Conservation (phyloP, 176 grass and related monocot genomes). For the Zoysia pacifica region DNA sequence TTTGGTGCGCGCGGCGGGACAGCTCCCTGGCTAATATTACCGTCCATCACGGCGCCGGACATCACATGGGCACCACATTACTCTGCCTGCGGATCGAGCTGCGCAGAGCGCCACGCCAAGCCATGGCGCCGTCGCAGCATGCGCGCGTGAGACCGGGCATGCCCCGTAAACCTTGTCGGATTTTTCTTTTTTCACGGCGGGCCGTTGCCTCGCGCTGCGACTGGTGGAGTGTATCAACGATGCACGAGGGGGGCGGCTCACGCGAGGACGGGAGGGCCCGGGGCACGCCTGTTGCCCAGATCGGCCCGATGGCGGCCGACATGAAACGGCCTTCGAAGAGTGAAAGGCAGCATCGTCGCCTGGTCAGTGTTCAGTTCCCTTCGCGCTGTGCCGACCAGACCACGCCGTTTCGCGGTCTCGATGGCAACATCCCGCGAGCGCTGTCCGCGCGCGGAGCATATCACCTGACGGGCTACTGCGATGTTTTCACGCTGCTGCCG, state of each 20-base stretch:
- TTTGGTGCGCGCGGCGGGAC: no score
- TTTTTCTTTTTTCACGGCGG: background rate
- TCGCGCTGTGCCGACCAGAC: no score
- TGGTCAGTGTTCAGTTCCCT: no score
- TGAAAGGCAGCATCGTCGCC: background rate
- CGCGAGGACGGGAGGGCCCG: background rate
- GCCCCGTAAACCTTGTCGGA: background rate
- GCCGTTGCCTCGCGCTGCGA: no score
- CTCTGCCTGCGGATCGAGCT: background rate
- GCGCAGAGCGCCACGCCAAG: background rate
- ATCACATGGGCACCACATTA: conserved; percentile 31
- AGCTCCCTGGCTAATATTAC: background rate
- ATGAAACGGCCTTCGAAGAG: conserved; percentile 12
- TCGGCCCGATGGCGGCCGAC: background rate
- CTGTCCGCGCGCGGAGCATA: background rate
- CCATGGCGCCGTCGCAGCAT: background rate
- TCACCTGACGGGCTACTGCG: background rate
- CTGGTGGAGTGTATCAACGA: background rate
- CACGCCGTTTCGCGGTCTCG: conserved; percentile 2
- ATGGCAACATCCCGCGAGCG: background rate
- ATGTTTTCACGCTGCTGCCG: background rate
- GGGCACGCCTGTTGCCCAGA: background rate
- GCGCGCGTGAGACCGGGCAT: background rate
- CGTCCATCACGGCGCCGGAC: background rate
- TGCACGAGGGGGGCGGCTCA: background rate